Evolutionary conservation across 2,329 filamentous ascomycete genomes (phyloP).

Genomic region (Cladosporium oxysporum): DNA sequence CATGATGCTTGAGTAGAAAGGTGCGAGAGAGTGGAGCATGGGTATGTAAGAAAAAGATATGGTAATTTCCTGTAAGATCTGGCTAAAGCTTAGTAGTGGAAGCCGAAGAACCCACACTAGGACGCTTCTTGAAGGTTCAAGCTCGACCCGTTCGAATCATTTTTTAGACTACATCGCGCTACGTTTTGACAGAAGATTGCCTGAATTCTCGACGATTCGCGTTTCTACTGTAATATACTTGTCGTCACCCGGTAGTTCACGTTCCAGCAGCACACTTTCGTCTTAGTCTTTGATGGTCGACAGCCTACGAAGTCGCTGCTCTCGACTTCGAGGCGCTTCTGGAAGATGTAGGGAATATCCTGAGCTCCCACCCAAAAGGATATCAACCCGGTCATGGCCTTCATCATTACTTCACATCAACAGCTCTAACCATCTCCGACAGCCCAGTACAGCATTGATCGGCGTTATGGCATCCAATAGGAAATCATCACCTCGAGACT

Average conservation of each 20-base stretch:
- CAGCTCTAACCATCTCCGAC: background rate
- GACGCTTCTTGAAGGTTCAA: background rate
- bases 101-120: background rate
- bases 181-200: background rate
- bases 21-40: background rate
- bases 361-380: background rate
- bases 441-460: background rate
- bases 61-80: constrained; percentile 15
- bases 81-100: background rate
- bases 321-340: background rate
- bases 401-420: background rate
- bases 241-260: background rate
- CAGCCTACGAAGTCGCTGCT: background rate
- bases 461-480: background rate
- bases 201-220: background rate
- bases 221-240: background rate
- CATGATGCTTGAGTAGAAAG: constrained; percentile 13
- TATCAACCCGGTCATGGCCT: background rate
- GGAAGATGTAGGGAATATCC: background rate
- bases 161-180: background rate
- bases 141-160: background rate
- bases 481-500: background rate
- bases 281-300: background rate
- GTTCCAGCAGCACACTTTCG: background rate
- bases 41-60: background rate